phyloP scores from a whole-genome alignment of 2,329 filamentous ascomycete genomes.

The Stemphylium beticola region DNA sequence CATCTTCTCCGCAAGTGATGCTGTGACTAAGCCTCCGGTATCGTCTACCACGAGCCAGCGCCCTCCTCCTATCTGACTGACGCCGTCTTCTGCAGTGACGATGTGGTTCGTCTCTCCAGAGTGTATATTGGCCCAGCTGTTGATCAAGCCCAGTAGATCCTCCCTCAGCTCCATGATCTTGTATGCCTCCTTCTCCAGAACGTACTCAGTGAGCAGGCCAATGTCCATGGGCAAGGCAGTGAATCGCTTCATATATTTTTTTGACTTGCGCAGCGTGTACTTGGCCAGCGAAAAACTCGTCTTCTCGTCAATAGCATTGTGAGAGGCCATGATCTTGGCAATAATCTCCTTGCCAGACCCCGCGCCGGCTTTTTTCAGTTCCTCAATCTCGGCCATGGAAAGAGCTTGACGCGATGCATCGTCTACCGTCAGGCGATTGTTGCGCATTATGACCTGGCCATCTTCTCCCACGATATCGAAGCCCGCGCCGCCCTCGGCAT shows the following conservation, averaged over 20 bases:
- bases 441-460: slow-evolving; percentile 61
- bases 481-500: slow-evolving; percentile 41
- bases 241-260: slow-evolving; percentile 90
- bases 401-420: slow-evolving; percentile 75
- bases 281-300: slow-evolving; percentile 92
- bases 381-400: slow-evolving; percentile 73
- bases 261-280: slow-evolving; percentile 92
- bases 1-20: slow-evolving; percentile 87
- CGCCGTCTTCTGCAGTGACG: slow-evolving; percentile 36
- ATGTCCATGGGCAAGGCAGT: slow-evolving; percentile 85
- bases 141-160: slow-evolving; percentile 80
- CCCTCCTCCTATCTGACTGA: slow-evolving; percentile 55
- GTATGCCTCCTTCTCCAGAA: slow-evolving; percentile 79
- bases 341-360: slow-evolving; percentile 88
- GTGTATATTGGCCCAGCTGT: slow-evolving; percentile 90
- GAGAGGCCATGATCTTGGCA: slow-evolving; percentile 87
- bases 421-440: slow-evolving; percentile 68
- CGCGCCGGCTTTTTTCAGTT: slow-evolving; percentile 72
- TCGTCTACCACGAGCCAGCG: slow-evolving; percentile 88
- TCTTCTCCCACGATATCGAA: slow-evolving; percentile 58
- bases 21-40: slow-evolving; percentile 80
- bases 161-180: slow-evolving; percentile 87
- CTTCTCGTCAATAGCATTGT: slow-evolving; percentile 90
- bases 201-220: slow-evolving; percentile 74
- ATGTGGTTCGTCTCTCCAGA: slow-evolving; percentile 60